Conservation (phyloP, 1,284 basidiomycete species). For the Singerocomus rubriflavus region DNA sequence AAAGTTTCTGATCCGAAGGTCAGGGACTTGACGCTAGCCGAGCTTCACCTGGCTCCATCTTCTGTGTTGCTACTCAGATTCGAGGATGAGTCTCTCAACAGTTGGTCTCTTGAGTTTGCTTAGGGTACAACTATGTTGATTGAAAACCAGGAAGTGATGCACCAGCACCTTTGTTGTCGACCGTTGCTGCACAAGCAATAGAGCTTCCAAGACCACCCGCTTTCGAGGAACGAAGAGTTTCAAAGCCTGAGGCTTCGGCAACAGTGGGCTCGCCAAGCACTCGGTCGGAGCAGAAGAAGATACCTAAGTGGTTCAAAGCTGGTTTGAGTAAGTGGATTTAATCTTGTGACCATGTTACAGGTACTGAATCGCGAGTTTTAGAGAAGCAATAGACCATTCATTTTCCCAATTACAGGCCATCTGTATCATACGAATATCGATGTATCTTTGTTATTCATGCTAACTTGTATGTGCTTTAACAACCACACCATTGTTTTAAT, state of each 20-base stretch:
- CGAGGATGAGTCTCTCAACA: constrained; percentile 66
- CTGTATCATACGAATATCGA: constrained; percentile 1
- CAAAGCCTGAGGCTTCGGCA: constrained; percentile 24
- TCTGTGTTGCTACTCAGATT: constrained; percentile 78
- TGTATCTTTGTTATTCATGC: constrained; percentile 5
- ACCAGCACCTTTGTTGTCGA: constrained; percentile 64
- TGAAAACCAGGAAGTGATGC: constrained; percentile 40
- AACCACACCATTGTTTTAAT: not conserved
- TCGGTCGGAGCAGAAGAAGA: constrained; percentile 48
- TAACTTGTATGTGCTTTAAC: constrained; percentile 10
- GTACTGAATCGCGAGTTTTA: constrained; percentile 10
- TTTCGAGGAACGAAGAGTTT: constrained; percentile 20
- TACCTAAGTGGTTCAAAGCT: constrained; percentile 72
- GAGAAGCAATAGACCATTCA: constrained; percentile 21
- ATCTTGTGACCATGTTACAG: not conserved
- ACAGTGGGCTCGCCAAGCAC: constrained; percentile 17
- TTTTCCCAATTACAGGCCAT: not conserved
- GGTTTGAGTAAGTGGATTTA: constrained; percentile 44
- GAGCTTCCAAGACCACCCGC: constrained; percentile 59
- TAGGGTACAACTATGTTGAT: not conserved
- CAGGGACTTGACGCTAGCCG: constrained; percentile 60
- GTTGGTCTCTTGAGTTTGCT: constrained; percentile 36
- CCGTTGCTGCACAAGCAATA: constrained; percentile 52
- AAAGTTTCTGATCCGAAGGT: constrained; percentile 73
- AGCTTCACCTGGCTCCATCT: constrained; percentile 77